Base-by-base conservation (phyloP, 768 basidiomycete species). In the Mycena rebaudengoi region DNA sequence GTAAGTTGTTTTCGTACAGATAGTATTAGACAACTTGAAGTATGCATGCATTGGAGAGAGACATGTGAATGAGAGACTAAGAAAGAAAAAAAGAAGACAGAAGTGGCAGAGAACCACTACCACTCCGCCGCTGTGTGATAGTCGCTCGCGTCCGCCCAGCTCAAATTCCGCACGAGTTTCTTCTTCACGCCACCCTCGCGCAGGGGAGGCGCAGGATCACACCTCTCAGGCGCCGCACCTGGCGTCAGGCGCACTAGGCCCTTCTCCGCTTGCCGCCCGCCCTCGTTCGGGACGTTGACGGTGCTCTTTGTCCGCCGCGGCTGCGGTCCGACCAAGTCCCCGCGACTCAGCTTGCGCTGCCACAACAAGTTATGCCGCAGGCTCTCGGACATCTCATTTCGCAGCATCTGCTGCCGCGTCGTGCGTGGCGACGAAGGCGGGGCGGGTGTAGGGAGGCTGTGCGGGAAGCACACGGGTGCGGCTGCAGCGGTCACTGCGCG, bases 311-410 rank as follows among this genome's bases (percentile, higher is more conserved):
- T 64, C 20, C 66, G 62, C 7, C 66, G 62, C 25, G 66, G 66
- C 58, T 32, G 56, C 33, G 66, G 66, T 0, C 76, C 81, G 8
- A 80, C 76, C 41, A 83, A 75, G 60, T 85, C 86, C 16, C 78
- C 80, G 73, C 86, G 86, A 65, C 76, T 82, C 25, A 90, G 85
- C 65, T 91, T 88, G 14, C 91, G 83, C 68, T 90, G 92, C 93
- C 93, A 94, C 6, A 96, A 76, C 59, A 96, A 73, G 69, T 95
- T 92, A 45, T 91, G 81, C 21, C 95, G 82, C 65, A 97, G 77
- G 61, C 89, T 91, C 76, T 97, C 95, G 30, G 91, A 90, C 72
- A 97, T 80, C 76, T 97, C 95, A 5, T 89, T 91, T 57, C 88
- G 83, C 45, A 96, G 82, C 92, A 96, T 96, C 67, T 86, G 84